These are phyloP conservation scores for Diplodia mutila DNA, from an alignment of 2,329 filamentous ascomycete species.

Conservation along the genomic window DNA sequence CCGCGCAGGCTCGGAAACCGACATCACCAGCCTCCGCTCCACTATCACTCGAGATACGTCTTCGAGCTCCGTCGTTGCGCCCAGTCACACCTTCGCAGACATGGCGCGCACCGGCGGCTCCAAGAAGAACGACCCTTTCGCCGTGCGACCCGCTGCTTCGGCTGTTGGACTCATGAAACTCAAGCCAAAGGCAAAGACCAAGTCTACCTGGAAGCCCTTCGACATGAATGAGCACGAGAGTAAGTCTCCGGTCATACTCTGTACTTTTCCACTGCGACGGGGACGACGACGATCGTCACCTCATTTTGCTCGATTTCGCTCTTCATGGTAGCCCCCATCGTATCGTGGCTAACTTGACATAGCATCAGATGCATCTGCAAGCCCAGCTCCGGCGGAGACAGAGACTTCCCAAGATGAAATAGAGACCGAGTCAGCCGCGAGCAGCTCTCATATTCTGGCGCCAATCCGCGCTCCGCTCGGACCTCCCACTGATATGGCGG, in stretches of 20 bases:
- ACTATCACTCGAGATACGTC: constrained; percentile 9
- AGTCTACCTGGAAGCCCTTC: constrained; percentile 32
- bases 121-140: constrained; percentile 27
- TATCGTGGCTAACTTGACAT: background rate
- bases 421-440: background rate
- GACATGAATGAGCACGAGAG: constrained; percentile 31
- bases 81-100: constrained; percentile 34
- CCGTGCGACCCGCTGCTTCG: constrained; percentile 1
- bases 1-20: constrained; percentile 10
- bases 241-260: constrained; percentile 18
- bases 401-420: background rate
- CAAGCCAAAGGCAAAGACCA: constrained; percentile 30
- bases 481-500: constrained; percentile 19
- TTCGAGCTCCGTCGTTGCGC: constrained; percentile 18
- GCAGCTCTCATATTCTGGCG: background rate
- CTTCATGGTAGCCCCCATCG: no score
- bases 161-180: constrained; percentile 33
- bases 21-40: constrained; percentile 18
- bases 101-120: constrained; percentile 35
- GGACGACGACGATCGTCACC: background rate
- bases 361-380: background rate
- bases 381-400: background rate
- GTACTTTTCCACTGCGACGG: background rate
- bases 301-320: background rate
- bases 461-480: constrained; percentile 24